Percentiles rank a stretch among this genome's conserved stretches.
Evolutionary conservation across 108 stramenopile species (phyloP).

Genomic region (Thalassiosira profunda): DNA sequence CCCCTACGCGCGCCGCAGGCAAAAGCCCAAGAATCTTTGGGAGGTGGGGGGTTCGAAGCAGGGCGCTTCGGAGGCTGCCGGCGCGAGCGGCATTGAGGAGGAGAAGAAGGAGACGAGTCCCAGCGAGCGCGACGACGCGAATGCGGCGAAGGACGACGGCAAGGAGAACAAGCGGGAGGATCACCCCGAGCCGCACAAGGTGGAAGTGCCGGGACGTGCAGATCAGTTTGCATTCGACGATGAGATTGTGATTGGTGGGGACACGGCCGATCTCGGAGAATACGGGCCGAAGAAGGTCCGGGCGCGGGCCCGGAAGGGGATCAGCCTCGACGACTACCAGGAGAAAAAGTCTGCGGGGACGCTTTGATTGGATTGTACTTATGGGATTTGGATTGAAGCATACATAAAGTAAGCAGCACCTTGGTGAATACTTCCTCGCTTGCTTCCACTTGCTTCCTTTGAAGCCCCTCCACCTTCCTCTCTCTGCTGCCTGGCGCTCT

Average conservation of each 20-base stretch:
- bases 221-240: slow-evolving; percentile 83
- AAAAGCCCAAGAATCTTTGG: slow-evolving; percentile 93
- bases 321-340: slow-evolving; percentile 79
- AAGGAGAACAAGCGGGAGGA: slow-evolving; percentile 47
- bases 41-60: slow-evolving; percentile 74
- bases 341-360: slow-evolving; percentile 75
- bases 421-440: no score
- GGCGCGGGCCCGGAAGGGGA: slow-evolving; percentile 64
- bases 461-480: no score
- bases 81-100: slow-evolving; percentile 51
- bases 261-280: slow-evolving; percentile 48
- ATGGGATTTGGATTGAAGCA: no score
- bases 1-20: slow-evolving; percentile 86
- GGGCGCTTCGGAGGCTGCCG: slow-evolving; percentile 35
- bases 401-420: no score
- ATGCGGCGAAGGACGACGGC: slow-evolving; percentile 34
- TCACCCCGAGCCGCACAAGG: slow-evolving; percentile 32
- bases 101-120: slow-evolving; percentile 54
- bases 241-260: slow-evolving; percentile 70
- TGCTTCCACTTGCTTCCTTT: no score
- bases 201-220: slow-evolving; percentile 43
- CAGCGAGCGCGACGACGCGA: slow-evolving; percentile 37
- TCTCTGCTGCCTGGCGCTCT: no score
- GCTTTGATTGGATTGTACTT: slow-evolving; percentile 27
- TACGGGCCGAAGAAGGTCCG: slow-evolving; percentile 46